Evolutionary conservation across 139 green algal species (phyloP).

Genomic region (Marvania coccoides): DNA sequence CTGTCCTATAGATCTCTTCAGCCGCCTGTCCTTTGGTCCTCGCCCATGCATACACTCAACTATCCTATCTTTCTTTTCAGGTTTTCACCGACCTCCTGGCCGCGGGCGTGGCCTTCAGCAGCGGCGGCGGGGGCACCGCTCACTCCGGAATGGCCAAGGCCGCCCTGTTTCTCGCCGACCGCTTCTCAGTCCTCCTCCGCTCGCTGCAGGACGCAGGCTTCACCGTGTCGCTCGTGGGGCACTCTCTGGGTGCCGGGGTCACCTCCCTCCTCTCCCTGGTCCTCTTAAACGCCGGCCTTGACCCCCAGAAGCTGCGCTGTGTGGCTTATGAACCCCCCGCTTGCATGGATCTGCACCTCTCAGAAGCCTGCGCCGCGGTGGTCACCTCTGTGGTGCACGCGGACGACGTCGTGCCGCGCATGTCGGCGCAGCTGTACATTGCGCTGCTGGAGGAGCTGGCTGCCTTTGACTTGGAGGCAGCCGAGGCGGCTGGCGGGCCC

Average conservation of each 20-base stretch:
- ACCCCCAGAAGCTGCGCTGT: not conserved
- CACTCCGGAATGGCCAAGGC: constrained; percentile 19
- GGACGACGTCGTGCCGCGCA: constrained; percentile 22
- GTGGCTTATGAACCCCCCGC: constrained; percentile 21
- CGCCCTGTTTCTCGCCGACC: not conserved
- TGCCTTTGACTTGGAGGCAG: constrained; percentile 17
- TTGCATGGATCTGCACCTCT: constrained; percentile 20
- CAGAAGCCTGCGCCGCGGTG: constrained; percentile 5
- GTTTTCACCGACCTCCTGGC: constrained; percentile 27
- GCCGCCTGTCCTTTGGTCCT: no score
- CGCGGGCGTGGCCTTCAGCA: constrained; percentile 10
- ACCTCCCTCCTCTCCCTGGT: constrained; percentile 10
- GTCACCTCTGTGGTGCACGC: constrained; percentile 8
- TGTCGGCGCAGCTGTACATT: not conserved
- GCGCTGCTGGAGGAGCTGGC: constrained; percentile 17
- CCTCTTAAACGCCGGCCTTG: constrained; percentile 7
- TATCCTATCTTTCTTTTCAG: no score
- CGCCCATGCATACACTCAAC: no score
- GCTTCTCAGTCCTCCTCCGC: constrained; percentile 6
- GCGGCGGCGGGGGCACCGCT: not conserved
- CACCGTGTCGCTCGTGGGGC: constrained; percentile 11
- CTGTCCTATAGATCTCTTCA: no score
- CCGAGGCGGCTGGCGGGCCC: not conserved
- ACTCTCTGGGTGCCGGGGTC: constrained; percentile 19
- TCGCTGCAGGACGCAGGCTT: not conserved